Conservation (phyloP, 2,329 filamentous ascomycete species). For the Herpotrichia juniperi region DNA sequence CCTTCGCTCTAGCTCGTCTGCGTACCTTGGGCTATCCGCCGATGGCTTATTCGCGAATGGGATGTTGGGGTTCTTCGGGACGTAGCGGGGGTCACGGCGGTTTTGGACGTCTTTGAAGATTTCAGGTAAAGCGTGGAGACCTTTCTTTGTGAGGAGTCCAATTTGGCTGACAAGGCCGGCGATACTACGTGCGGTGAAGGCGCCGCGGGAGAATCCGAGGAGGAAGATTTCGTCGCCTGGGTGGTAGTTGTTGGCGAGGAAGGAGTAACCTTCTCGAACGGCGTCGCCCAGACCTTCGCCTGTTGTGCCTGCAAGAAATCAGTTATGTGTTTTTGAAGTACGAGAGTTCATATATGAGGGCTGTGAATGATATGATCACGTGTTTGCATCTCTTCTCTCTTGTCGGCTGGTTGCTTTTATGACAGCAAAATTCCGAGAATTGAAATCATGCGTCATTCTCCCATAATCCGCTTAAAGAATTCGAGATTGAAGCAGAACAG, state of each 20-base stretch:
- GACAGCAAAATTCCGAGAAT: no score
- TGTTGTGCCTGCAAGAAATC: constrained; percentile 37
- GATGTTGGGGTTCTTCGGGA: constrained; percentile 51
- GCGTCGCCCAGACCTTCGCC: constrained; percentile 56
- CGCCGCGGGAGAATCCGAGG: constrained; percentile 55
- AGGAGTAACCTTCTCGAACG: constrained; percentile 56
- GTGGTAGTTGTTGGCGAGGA: constrained; percentile 60
- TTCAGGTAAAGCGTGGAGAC: constrained; percentile 52
- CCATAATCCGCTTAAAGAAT: neutral
- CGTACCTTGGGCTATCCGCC: constrained; percentile 50
- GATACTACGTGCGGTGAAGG: constrained; percentile 52
- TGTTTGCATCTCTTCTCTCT: neutral
- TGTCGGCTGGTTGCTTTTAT: neutral
- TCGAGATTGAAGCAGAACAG: neutral
- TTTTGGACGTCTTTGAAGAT: constrained; percentile 55
- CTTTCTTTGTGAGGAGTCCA: constrained; percentile 57
- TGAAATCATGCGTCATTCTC: no score
- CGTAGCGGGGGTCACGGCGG: constrained; percentile 50
- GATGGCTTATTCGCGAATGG: constrained; percentile 56
- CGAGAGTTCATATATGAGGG: no score
- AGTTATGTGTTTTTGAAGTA: neutral
- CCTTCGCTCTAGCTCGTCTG: constrained; percentile 47
- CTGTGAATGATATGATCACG: no score
- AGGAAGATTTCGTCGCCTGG: constrained; percentile 57
- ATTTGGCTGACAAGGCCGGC: constrained; percentile 52